These are phyloP conservation scores for Syncephalis plumigaleata DNA, from an alignment of 371 early-diverging fungal genomes.

Conservation along the genomic window DNA sequence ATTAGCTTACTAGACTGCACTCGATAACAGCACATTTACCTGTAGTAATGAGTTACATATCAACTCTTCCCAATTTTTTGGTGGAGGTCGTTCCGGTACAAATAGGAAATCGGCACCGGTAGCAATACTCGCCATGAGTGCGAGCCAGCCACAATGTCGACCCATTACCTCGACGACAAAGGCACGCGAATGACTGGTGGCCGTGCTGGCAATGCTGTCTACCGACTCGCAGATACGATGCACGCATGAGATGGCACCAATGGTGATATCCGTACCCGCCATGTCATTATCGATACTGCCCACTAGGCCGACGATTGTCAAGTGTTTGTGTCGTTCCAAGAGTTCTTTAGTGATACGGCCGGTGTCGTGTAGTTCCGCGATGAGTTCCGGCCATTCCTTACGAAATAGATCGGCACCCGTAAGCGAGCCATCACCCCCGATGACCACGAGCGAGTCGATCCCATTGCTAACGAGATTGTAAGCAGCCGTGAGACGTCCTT, in stretches of 20 bases:
- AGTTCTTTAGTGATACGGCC: constrained; percentile 36
- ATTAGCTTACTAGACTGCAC: neutral
- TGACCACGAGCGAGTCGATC: constrained; percentile 91
- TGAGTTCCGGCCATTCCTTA: constrained; percentile 76
- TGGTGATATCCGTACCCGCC: constrained; percentile 89
- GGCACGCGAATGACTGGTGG: constrained; percentile 90
- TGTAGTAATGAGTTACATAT: constrained; percentile 54
- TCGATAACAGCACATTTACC: too few relatives aligned
- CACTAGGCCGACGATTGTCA: constrained; percentile 93
- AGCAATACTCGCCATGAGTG: constrained; percentile 92
- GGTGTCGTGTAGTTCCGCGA: constrained; percentile 49
- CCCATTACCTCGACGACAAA: constrained; percentile 99
- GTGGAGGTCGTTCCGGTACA: constrained; percentile 92
- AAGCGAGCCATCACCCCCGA: constrained; percentile 98
- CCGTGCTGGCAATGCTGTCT: constrained; percentile 90
- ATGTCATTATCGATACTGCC: constrained; percentile 97
- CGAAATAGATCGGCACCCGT: constrained; percentile 92
- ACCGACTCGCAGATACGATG: constrained; percentile 96
- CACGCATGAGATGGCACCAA: constrained; percentile 92
- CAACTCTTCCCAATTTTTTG: constrained; percentile 70
- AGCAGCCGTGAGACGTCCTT: constrained; percentile 81
- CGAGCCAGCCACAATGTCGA: constrained; percentile 98
- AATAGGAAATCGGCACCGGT: constrained; percentile 96
- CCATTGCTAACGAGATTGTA: constrained; percentile 75
- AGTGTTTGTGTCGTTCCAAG: constrained; percentile 30